phyloP scores from a whole-genome alignment of 768 basidiomycete species.

The Tricholoma furcatifolium region DNA sequence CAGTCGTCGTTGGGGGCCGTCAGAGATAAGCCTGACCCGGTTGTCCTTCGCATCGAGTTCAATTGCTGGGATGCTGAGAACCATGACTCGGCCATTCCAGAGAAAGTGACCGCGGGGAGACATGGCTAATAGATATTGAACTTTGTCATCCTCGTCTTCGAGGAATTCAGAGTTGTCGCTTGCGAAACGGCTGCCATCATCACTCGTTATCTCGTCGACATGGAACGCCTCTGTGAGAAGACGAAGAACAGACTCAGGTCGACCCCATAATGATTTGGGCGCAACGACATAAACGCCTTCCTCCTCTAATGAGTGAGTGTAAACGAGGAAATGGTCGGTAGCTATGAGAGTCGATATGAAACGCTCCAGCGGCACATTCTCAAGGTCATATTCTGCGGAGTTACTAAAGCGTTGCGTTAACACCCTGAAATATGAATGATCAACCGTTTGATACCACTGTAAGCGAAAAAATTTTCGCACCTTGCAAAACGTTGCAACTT shows the following conservation, averaged over 20 bases:
- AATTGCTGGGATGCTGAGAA: constrained; percentile 70
- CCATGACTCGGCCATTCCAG: constrained; percentile 88
- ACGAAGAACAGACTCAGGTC: constrained; percentile 72
- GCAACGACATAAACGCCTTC: constrained; percentile 94
- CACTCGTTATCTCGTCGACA: constrained; percentile 59
- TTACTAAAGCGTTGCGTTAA: constrained; percentile 89
- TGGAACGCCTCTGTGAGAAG: constrained; percentile 87
- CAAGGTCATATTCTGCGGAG: constrained; percentile 86
- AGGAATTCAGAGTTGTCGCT: constrained; percentile 39
- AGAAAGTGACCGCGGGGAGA: constrained; percentile 85
- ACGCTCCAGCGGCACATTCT: constrained; percentile 68
- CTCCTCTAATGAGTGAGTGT: constrained; percentile 82
- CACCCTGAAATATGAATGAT: constrained; percentile 37
- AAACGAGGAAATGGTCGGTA: constrained; percentile 91
- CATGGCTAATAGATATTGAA: constrained; percentile 79
- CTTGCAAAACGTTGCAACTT: constrained; percentile 93
- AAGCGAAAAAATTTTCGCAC: constrained; percentile 35
- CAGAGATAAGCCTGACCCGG: constrained; percentile 88
- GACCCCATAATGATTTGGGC: constrained; percentile 70
- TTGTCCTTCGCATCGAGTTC: constrained; percentile 85
- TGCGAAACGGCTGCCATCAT: constrained; percentile 47
- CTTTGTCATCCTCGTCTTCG: constrained; percentile 53
- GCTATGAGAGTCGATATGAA: constrained; percentile 79
- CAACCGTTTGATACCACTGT: neutral
- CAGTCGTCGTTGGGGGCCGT: constrained; percentile 80